Evolutionary conservation across 352 stramenopile genomes (phyloP).

Genomic region (Paralagenidium karlingii): DNA sequence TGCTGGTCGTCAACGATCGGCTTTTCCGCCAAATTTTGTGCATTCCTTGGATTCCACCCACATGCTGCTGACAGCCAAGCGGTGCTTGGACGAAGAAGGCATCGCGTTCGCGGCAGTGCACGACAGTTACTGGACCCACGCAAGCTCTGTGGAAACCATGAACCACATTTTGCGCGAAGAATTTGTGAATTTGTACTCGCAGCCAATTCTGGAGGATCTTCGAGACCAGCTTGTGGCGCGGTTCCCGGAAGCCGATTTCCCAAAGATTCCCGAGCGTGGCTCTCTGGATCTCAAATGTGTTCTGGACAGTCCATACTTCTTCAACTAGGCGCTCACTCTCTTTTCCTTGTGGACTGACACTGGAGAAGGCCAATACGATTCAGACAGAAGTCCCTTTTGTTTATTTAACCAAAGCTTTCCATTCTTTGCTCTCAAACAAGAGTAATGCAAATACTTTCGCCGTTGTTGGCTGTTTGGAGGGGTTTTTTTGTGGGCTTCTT

Average conservation of each 20-base stretch:
- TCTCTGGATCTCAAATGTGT: slow-evolving; percentile 93
- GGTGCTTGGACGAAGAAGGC: slow-evolving; percentile 87
- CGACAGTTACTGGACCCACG: slow-evolving; percentile 99
- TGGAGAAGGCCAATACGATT: too few species aligned
- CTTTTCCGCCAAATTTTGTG: slow-evolving; percentile 99
- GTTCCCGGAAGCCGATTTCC: slow-evolving; percentile 93
- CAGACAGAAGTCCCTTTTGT: too few species aligned
- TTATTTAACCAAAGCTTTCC: too few species aligned
- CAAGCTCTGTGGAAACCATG: slow-evolving; percentile 92
- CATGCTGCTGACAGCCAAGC: slow-evolving; percentile 97
- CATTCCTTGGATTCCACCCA: slow-evolving; percentile 99
- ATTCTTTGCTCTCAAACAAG: too few species aligned
- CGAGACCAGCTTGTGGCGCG: slow-evolving; percentile 85
- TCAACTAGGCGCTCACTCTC: slow-evolving; percentile 81
- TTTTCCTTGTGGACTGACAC: neutral
- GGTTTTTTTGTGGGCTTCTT: too few species aligned
- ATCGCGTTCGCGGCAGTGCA: slow-evolving; percentile 97
- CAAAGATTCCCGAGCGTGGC: slow-evolving; percentile 86
- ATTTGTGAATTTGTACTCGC: slow-evolving; percentile 97
- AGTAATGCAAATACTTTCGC: too few species aligned
- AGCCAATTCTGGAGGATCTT: slow-evolving; percentile 94
- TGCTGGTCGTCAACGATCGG: slow-evolving; percentile 85
- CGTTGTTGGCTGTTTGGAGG: too few species aligned
- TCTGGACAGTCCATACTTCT: slow-evolving; percentile 96
- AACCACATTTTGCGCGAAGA: slow-evolving; percentile 83